A percentile compares a stretch with the other conserved stretches of the same genome.
Conservation (phyloP, 192 early-diverging fungal genomes). For the Linnemannia hyalina region DNA sequence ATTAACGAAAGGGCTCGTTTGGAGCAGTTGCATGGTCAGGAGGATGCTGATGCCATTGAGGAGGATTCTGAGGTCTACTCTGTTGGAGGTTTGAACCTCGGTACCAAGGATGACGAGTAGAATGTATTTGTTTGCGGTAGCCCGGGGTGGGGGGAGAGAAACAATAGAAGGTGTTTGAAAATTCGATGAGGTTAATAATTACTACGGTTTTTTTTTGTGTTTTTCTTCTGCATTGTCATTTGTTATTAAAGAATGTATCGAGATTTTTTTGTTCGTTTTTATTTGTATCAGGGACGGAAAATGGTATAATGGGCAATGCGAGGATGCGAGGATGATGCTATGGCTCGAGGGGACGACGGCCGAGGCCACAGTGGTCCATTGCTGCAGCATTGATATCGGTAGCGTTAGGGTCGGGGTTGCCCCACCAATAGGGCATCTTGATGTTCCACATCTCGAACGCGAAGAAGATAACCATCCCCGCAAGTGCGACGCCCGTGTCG, state of each 20-base stretch:
- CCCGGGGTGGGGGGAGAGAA: not conserved
- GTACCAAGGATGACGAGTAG: slow-evolving; percentile 42
- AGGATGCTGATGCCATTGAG: slow-evolving; percentile 43
- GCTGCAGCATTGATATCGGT: not conserved
- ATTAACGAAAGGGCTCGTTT: slow-evolving; percentile 50
- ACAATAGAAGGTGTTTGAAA: not conserved
- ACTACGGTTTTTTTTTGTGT: not conserved
- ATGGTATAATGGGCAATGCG: not conserved
- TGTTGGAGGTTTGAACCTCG: slow-evolving; percentile 44
- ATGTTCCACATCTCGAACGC: slow-evolving; percentile 25
- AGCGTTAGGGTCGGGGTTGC: slow-evolving; percentile 2
- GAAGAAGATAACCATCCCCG: slow-evolving; percentile 60
- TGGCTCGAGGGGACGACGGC: not conserved
- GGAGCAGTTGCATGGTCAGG: slow-evolving; percentile 53
- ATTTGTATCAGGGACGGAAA: not conserved
- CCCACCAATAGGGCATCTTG: slow-evolving; percentile 48
- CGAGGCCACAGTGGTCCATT: not conserved
- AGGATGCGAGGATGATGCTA: not conserved
- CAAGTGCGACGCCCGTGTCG: slow-evolving; percentile 69
- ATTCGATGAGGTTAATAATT: not conserved
- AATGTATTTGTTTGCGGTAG: not conserved
- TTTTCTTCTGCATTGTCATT: not conserved
- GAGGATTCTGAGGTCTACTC: slow-evolving; percentile 55
- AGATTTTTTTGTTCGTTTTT: not conserved
- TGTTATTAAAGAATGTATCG: not conserved